phyloP scores from a whole-genome alignment of 306 rosid species.

The Prunus campanulata region DNA sequence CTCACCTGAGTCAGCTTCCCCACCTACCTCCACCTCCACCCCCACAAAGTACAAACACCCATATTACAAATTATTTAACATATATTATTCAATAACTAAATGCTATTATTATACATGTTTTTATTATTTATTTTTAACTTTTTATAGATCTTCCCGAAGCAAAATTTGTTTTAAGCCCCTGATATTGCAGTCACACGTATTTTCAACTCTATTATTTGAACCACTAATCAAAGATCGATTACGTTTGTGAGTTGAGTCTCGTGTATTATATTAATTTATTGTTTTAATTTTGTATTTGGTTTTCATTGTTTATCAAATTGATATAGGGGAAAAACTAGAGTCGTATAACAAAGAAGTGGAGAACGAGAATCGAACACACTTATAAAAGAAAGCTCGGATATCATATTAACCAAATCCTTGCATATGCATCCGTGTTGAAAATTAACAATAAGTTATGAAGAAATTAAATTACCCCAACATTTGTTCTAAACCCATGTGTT shows the following conservation, averaged over 20 bases:
- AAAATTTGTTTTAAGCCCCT: no score
- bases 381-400: no score
- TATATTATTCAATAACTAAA: background rate
- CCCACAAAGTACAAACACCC: background rate
- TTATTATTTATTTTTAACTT: background rate
- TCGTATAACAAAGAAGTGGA: no score
- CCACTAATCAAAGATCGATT: background rate
- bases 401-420: no score
- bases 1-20: conserved; percentile 9
- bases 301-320: no score
- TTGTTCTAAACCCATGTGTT: background rate
- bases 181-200: background rate
- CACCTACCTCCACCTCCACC: conserved; percentile 9
- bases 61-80: background rate
- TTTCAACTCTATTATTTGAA: background rate
- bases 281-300: no score
- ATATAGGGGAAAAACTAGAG: no score
- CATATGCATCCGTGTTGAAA: no score
- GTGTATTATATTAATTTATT: no score
- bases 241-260: background rate
- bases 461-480: background rate
- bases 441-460: no score
- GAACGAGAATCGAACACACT: no score
- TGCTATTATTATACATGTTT: background rate
- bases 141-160: background rate